These are phyloP conservation scores for Wallacemonas sp. DNA, from an alignment of 208 protist species.

Conservation along the genomic window DNA sequence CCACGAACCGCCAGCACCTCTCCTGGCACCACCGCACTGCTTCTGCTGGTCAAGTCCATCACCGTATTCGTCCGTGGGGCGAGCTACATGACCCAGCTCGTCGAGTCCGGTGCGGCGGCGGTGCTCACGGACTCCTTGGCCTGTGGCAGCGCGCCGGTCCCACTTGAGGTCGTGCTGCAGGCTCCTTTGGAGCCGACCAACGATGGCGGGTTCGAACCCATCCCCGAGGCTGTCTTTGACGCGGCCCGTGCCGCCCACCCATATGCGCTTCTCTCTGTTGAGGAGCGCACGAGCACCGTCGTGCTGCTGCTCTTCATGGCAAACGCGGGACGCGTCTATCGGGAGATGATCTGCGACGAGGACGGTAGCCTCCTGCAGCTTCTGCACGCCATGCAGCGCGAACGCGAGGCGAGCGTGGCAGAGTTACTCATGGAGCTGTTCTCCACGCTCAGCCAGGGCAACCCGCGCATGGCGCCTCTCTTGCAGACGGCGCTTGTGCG, in stretches of 20 bases:
- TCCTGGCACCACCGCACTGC: conserved; percentile 17
- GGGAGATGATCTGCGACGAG: conserved; percentile 85
- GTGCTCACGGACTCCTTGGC: conserved; percentile 67
- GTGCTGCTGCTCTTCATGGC: conserved; percentile 75
- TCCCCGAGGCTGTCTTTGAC: background rate
- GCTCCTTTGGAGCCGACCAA: background rate
- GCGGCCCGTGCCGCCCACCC: background rate
- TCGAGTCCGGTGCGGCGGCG: conserved; percentile 60
- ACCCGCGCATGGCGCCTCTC: conserved; percentile 31
- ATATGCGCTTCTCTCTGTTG: conserved; percentile 14
- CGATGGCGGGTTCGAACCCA: background rate
- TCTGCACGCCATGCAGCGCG: conserved; percentile 47
- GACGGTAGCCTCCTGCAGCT: conserved; percentile 56
- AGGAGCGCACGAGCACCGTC: conserved; percentile 51
- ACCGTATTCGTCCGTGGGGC: conserved; percentile 77
- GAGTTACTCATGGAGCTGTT: conserved; percentile 63
- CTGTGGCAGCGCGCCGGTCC: conserved; percentile 3
- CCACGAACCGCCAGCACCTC: background rate
- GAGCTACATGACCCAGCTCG: conserved; percentile 71
- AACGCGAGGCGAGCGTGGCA: conserved; percentile 42
- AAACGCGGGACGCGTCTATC: conserved; percentile 84
- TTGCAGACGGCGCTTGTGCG: conserved; percentile 65
- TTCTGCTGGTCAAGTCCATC: conserved; percentile 51
- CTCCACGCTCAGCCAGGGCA: conserved; percentile 62
- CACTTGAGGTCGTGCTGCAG: background rate